phyloP scores from a whole-genome alignment of 1,284 basidiomycete genomes.

The Sporisorium graminicola region DNA sequence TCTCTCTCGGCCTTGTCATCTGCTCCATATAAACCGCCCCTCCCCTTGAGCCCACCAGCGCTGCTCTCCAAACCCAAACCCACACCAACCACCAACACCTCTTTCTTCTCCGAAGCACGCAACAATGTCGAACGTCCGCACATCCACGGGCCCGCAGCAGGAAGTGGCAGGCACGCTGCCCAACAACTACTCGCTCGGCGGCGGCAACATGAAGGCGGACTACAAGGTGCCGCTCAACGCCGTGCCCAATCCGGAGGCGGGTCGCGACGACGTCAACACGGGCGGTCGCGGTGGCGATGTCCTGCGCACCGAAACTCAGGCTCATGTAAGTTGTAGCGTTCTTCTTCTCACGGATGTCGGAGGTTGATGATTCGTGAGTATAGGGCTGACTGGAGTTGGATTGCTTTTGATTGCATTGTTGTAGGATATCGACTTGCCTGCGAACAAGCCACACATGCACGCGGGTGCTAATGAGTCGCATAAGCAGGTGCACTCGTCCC shows the following conservation, averaged over 20 bases:
- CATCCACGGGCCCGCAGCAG: slow-evolving; percentile 35
- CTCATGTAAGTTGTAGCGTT: slow-evolving; percentile 25
- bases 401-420: neutral
- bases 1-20: no score
- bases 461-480: slow-evolving; percentile 35
- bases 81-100: no score
- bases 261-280: slow-evolving; percentile 39
- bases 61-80: no score
- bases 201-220: slow-evolving; percentile 39
- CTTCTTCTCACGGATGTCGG: no score
- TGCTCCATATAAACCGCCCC: no score
- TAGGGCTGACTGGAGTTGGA: neutral
- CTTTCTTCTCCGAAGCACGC: no score
- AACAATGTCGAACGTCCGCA: slow-evolving; percentile 33
- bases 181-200: slow-evolving; percentile 39
- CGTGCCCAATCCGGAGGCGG: slow-evolving; percentile 29
- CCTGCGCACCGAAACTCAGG: slow-evolving; percentile 18
- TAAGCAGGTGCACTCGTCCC: slow-evolving; percentile 31
- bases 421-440: slow-evolving; percentile 45
- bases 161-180: slow-evolving; percentile 34
- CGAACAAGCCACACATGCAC: slow-evolving; percentile 36
- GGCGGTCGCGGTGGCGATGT: slow-evolving; percentile 40
- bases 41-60: no score
- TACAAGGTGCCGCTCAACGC: slow-evolving; percentile 25
- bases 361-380: neutral